Evolutionary conservation across 202 grass and related monocot genomes (phyloP).

Genomic region (Miscanthus sacchariflorus): DNA sequence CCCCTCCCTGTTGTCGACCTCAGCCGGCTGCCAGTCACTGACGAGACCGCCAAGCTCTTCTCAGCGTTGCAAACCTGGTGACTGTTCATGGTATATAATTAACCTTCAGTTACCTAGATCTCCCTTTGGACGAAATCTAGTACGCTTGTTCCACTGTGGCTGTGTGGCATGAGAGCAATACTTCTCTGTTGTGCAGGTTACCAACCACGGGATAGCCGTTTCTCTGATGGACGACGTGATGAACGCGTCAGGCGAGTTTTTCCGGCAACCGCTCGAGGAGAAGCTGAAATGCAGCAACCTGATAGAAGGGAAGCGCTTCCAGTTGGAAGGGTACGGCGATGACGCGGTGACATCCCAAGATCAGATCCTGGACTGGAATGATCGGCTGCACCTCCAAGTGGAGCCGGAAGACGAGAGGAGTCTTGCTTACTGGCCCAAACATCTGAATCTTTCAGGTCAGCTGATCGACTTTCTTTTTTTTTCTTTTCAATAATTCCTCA

Average conservation of each 20-base stretch:
- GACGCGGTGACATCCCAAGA: conserved; percentile 43
- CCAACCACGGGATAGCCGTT: conserved; percentile 44
- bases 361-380: conserved; percentile 57
- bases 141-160: not conserved
- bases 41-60: conserved; percentile 55
- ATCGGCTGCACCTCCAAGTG: conserved; percentile 49
- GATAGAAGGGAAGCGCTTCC: conserved; percentile 50
- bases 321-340: conserved; percentile 54
- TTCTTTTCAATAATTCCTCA: no score
- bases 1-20: conserved; percentile 39
- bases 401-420: conserved; percentile 49
- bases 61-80: conserved; percentile 52
- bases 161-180: not conserved
- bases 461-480: no score
- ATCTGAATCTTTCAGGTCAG: conserved; percentile 51
- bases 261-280: conserved; percentile 45
- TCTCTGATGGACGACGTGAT: conserved; percentile 51
- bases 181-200: conserved; percentile 15
- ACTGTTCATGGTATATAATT: conserved; percentile 46
- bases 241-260: conserved; percentile 50
- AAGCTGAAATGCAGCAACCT: conserved; percentile 52
- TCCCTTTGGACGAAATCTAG: not conserved
- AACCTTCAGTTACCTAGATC: not conserved
- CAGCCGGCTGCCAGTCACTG: not conserved
- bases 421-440: conserved; percentile 48